phyloP scores from a whole-genome alignment of 352 stramenopile genomes.

The Phytophthora sp. region DNA sequence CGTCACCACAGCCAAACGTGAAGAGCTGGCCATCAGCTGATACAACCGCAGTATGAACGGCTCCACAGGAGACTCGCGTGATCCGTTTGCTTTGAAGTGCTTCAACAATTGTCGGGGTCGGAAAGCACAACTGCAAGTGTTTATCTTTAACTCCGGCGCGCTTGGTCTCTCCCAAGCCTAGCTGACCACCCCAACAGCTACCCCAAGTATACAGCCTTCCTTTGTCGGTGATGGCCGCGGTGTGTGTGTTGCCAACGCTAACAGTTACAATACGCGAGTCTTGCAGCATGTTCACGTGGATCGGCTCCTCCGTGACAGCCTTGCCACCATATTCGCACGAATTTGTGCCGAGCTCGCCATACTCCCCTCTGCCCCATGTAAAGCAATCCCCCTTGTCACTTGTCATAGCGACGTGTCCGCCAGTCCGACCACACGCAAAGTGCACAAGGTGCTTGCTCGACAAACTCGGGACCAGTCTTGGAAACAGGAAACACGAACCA shows the following conservation, averaged over 20 bases:
- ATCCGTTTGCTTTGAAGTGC: constrained; percentile 50
- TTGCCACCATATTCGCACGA: constrained; percentile 19
- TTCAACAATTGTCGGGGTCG: constrained; percentile 66
- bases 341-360: constrained; percentile 60
- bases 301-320: constrained; percentile 11
- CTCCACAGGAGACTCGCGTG: constrained; percentile 88
- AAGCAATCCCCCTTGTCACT: constrained; percentile 48
- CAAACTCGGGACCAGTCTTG: constrained; percentile 44
- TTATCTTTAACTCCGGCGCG: constrained; percentile 60
- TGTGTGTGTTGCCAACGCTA: constrained; percentile 76
- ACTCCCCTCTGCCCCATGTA: constrained; percentile 66
- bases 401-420: constrained; percentile 57
- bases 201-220: constrained; percentile 70
- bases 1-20: constrained; percentile 91
- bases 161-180: constrained; percentile 64
- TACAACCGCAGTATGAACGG: constrained; percentile 79
- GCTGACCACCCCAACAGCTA: constrained; percentile 71
- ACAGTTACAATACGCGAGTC: constrained; percentile 29
- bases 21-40: constrained; percentile 67
- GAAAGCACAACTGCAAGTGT: constrained; percentile 62
- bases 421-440: constrained; percentile 52
- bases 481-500: constrained; percentile 55
- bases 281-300: constrained; percentile 10
- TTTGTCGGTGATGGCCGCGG: constrained; percentile 50
- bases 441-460: constrained; percentile 28